phyloP scores from a whole-genome alignment of 2,329 filamentous ascomycete species.

The Pseudocercospora pini-densiflorae region DNA sequence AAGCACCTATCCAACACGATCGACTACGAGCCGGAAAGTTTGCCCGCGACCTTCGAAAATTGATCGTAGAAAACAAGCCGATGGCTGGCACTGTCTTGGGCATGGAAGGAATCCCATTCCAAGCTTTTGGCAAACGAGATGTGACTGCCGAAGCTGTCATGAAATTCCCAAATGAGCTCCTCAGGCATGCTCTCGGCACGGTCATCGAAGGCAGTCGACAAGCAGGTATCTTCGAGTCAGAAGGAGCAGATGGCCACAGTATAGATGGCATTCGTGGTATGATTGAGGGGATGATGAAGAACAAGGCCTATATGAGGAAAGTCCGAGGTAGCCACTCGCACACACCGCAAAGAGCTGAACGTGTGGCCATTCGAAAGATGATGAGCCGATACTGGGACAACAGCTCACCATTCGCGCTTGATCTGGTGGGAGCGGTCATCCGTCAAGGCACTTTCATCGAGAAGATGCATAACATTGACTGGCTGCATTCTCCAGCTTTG shows the following conservation, averaged over 20 bases:
- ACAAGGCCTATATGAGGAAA: slow-evolving; percentile 45
- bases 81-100: slow-evolving; percentile 72
- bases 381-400: slow-evolving; percentile 75
- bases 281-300: slow-evolving; percentile 54
- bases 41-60: slow-evolving; percentile 56
- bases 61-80: slow-evolving; percentile 55
- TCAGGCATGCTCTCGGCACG: slow-evolving; percentile 53
- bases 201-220: slow-evolving; percentile 39
- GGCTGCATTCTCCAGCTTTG: slow-evolving; percentile 73
- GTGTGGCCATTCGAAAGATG: slow-evolving; percentile 64
- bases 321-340: slow-evolving; percentile 34
- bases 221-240: background rate
- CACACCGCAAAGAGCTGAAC: slow-evolving; percentile 26
- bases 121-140: slow-evolving; percentile 34
- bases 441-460: slow-evolving; percentile 69
- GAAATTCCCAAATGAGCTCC: slow-evolving; percentile 37
- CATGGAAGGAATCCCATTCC: slow-evolving; percentile 56
- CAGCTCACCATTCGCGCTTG: slow-evolving; percentile 65
- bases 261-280: slow-evolving; percentile 52
- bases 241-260: background rate
- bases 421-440: slow-evolving; percentile 68
- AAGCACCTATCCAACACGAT: slow-evolving; percentile 58
- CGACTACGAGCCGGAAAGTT: slow-evolving; percentile 67
- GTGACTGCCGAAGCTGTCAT: slow-evolving; percentile 23
- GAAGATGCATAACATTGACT: slow-evolving; percentile 78